A percentile compares a stretch with the other conserved stretches of the same genome.
phyloP scores from a whole-genome alignment of 768 basidiomycete genomes.

The Mycena latifolia region DNA sequence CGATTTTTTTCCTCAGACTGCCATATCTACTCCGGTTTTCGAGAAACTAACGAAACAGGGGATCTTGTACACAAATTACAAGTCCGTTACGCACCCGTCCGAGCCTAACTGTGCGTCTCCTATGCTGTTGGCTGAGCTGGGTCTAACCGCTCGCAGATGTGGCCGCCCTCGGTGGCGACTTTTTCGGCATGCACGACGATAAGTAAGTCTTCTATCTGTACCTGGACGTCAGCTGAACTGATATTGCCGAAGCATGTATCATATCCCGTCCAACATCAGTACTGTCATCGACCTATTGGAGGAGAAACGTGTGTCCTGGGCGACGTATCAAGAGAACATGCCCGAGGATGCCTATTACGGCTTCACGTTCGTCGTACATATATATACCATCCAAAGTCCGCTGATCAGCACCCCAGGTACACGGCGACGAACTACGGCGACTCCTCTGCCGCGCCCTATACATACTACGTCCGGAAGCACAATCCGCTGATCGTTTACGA shows the following conservation, averaged over 20 bases:
- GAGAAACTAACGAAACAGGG: slow-evolving; percentile 8
- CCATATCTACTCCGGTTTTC: slow-evolving; percentile 17
- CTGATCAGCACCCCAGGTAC: too few relatives aligned
- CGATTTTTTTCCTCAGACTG: neutral
- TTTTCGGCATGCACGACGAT: slow-evolving; percentile 53
- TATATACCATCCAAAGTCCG: too few relatives aligned
- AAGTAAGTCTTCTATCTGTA: slow-evolving; percentile 5
- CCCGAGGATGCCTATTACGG: slow-evolving; percentile 61
- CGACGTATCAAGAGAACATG: slow-evolving; percentile 71
- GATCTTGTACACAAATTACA: slow-evolving; percentile 46
- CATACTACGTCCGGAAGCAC: slow-evolving; percentile 70
- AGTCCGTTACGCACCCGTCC: slow-evolving; percentile 58
- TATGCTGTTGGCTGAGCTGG: neutral
- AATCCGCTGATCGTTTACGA: slow-evolving; percentile 66
- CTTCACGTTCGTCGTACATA: slow-evolving; percentile 49
- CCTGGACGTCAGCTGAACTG: neutral
- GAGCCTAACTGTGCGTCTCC: slow-evolving; percentile 56
- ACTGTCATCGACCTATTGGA: slow-evolving; percentile 50
- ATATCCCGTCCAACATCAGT: slow-evolving; percentile 62
- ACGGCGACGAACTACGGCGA: slow-evolving; percentile 53
- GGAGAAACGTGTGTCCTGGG: slow-evolving; percentile 28
- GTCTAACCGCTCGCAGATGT: neutral
- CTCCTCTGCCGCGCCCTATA: slow-evolving; percentile 48
- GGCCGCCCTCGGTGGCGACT: neutral
- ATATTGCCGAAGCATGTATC: slow-evolving; percentile 34